phyloP scores from a whole-genome alignment of 176 grass and related monocot genomes.

The Lolium multiflorum region DNA sequence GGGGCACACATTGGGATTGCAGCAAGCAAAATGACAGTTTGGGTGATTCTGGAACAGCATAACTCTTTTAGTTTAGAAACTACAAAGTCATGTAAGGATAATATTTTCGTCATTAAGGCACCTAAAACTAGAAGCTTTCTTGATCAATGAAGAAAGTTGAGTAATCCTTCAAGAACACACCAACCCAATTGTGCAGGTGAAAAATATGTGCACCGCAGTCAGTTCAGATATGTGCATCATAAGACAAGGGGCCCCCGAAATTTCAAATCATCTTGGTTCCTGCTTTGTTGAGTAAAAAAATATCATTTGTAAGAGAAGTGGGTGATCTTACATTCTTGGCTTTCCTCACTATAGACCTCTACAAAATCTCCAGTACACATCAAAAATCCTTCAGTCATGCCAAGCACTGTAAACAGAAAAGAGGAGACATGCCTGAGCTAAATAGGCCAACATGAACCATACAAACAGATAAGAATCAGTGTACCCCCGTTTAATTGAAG shows the following conservation, averaged over 20 bases:
- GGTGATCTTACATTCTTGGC: conserved; percentile 80
- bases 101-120: neutral
- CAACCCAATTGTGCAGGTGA: neutral
- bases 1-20: conserved; percentile 1
- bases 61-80: conserved; percentile 3
- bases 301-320: conserved; percentile 7
- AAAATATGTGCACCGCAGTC: conserved; percentile 10
- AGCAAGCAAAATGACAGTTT: conserved; percentile 5
- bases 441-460: conserved; percentile 21
- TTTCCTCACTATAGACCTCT: conserved; percentile 91
- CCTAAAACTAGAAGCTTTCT: conserved; percentile 16
- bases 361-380: conserved; percentile 99
- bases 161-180: neutral
- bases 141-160: neutral
- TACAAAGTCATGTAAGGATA: neutral
- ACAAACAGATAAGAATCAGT: neutral
- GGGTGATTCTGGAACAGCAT: conserved; percentile 23
- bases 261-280: neutral
- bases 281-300: conserved; percentile 7
- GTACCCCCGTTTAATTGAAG: neutral
- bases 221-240: conserved; percentile 18
- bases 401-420: conserved; percentile 62
- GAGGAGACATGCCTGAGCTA: conserved; percentile 28
- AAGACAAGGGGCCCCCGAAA: neutral
- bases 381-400: conserved; percentile 96